These are phyloP conservation scores for Davidsoniella virescens DNA, from an alignment of 2,329 filamentous ascomycete species.

Conservation along the genomic window DNA sequence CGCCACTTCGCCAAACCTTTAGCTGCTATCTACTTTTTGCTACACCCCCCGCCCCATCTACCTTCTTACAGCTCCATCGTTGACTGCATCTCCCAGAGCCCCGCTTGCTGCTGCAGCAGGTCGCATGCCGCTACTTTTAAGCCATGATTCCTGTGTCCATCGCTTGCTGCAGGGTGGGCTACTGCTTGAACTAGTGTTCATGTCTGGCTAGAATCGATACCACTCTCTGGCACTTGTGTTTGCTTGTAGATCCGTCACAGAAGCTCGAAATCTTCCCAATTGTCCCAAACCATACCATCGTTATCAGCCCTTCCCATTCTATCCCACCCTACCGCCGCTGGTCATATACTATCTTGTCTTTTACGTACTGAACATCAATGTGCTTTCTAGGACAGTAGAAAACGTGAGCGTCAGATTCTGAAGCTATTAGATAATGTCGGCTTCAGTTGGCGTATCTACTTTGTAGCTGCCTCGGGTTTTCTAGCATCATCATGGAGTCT, in stretches of 20 bases:
- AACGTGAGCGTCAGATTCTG: constrained; percentile 13
- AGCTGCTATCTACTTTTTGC: neutral
- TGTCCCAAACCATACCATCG: no score
- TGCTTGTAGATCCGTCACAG: no score
- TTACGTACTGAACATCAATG: neutral
- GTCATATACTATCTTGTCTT: neutral
- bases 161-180: neutral
- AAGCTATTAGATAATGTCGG: constrained; percentile 14
- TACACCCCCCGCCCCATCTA: neutral
- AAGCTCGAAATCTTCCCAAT: no score
- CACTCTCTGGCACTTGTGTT: no score
- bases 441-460: constrained; percentile 18
- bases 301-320: no score
- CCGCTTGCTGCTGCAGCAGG: no score
- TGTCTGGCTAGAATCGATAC: no score
- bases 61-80: no score
- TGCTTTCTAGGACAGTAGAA: constrained; percentile 1
- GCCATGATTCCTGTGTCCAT: neutral
- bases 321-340: no score
- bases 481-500: constrained; percentile 19
- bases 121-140: no score
- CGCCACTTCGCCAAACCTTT: neutral
- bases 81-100: no score
- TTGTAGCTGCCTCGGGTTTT: constrained; percentile 18
- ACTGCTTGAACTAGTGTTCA: neutral